Evolutionary conservation across 805 yeast genomes (phyloP).

Genomic region (Cyberlindnera subsufficiens): DNA sequence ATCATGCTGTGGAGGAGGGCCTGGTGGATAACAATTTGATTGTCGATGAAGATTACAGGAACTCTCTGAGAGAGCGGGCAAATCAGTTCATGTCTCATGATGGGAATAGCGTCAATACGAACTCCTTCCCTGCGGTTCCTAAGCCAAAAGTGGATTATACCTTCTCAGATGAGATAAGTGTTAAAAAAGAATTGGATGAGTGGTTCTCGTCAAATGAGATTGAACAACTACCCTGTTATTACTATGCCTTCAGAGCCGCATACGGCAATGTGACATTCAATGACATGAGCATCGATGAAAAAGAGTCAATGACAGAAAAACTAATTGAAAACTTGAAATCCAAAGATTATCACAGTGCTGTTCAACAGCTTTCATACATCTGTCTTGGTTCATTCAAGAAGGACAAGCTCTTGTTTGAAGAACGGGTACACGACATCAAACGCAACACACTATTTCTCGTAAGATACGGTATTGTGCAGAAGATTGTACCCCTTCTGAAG

Average conservation of each 20-base stretch:
- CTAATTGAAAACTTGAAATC: slow-evolving; percentile 3
- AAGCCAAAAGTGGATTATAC: slow-evolving; percentile 41
- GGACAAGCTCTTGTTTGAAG: slow-evolving; percentile 6
- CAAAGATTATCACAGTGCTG: background rate
- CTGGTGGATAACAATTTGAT: slow-evolving; percentile 24
- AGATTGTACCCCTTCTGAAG: slow-evolving; percentile 3
- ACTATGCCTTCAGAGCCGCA: slow-evolving; percentile 1
- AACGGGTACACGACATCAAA: slow-evolving; percentile 4
- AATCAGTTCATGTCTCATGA: slow-evolving; percentile 22
- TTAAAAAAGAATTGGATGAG: slow-evolving; percentile 37
- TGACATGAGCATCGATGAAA: slow-evolving; percentile 8
- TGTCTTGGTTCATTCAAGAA: slow-evolving; percentile 12
- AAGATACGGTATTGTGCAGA: slow-evolving; percentile 3
- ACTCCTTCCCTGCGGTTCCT: slow-evolving; percentile 24
- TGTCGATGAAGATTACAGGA: slow-evolving; percentile 29
- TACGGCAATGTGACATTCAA: slow-evolving; percentile 6
- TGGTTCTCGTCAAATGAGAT: slow-evolving; percentile 37
- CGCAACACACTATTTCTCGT: slow-evolving; percentile 8
- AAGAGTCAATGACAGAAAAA: slow-evolving; percentile 10
- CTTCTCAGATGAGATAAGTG: slow-evolving; percentile 29
- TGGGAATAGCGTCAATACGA: slow-evolving; percentile 7
- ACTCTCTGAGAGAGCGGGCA: slow-evolving; percentile 30
- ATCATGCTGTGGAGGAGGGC: slow-evolving; percentile 17
- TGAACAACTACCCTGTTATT: slow-evolving; percentile 3
- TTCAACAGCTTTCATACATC: slow-evolving; percentile 11